A percentile compares a stretch with the other conserved stretches of the same genome.
Conservation (phyloP, 768 basidiomycete genomes). For the Tulasnella sp. region DNA sequence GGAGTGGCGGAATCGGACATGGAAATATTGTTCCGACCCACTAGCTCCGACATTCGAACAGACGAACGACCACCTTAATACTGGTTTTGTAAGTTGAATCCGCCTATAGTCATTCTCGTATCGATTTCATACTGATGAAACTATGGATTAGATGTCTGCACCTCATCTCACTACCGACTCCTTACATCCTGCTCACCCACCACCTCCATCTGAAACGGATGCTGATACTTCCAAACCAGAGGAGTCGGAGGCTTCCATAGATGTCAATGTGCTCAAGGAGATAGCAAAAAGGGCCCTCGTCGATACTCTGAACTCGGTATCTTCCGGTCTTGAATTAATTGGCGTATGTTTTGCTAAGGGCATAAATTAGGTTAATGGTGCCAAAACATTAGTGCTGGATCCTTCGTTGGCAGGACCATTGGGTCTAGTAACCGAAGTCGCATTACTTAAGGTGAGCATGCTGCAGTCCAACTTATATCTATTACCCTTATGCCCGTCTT, state of each 20-base stretch:
- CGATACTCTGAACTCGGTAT: constrained; percentile 71
- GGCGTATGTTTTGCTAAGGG: neutral
- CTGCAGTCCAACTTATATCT: constrained; percentile 11
- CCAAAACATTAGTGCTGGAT: constrained; percentile 94
- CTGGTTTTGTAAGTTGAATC: too few relatives aligned
- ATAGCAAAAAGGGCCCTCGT: constrained; percentile 68
- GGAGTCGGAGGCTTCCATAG: neutral
- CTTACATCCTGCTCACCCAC: constrained; percentile 11
- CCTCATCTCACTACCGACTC: too few relatives aligned
- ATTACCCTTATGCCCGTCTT: neutral
- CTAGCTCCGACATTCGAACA: too few relatives aligned
- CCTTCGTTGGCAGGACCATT: constrained; percentile 77
- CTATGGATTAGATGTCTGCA: too few relatives aligned
- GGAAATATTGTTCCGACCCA: too few relatives aligned
- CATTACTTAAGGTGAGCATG: constrained; percentile 86
- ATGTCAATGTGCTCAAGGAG: constrained; percentile 42
- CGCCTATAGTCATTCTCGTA: too few relatives aligned
- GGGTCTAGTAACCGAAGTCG: constrained; percentile 88
- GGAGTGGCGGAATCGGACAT: too few relatives aligned
- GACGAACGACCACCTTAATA: too few relatives aligned
- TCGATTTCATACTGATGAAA: too few relatives aligned
- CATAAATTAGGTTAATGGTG: constrained; percentile 59
- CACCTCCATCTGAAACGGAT: constrained; percentile 6
- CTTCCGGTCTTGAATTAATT: constrained; percentile 7
- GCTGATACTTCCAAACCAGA: neutral